Percentiles rank a stretch among this genome's conserved stretches.
phyloP scores from a whole-genome alignment of 2,329 filamentous ascomycete genomes.

The Fusarium oligoseptatum region DNA sequence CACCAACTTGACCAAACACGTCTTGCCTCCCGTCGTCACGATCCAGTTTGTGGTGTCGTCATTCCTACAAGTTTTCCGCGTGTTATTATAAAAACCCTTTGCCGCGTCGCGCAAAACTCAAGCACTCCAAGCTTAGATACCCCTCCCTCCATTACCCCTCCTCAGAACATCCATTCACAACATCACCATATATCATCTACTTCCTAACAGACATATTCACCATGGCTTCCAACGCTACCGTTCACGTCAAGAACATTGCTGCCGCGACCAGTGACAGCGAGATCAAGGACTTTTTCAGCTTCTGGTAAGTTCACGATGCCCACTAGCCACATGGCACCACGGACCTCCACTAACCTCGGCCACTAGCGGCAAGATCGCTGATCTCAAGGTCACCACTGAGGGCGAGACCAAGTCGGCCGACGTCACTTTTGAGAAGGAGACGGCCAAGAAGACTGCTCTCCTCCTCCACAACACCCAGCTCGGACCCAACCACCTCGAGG shows the following conservation, averaged over 20 bases:
- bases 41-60: constrained; percentile 36
- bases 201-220: constrained; percentile 41
- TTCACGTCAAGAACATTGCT: constrained; percentile 92
- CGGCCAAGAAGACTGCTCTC: constrained; percentile 95
- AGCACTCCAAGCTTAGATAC: constrained; percentile 31
- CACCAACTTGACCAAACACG: constrained; percentile 19
- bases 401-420: constrained; percentile 83
- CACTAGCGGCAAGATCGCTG: constrained; percentile 87
- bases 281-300: constrained; percentile 97
- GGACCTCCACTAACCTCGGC: constrained; percentile 35
- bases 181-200: constrained; percentile 1
- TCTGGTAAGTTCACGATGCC: constrained; percentile 72
- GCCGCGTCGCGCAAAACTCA: background rate
- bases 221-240: constrained; percentile 73
- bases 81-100: constrained; percentile 30
- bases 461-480: constrained; percentile 98
- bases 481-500: constrained; percentile 84
- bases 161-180: background rate
- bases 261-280: constrained; percentile 87
- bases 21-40: constrained; percentile 37
- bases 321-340: background rate
- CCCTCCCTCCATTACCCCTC: constrained; percentile 20
- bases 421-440: constrained; percentile 97
- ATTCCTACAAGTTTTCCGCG: constrained; percentile 26
- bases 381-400: constrained; percentile 79